Base-by-base conservation (phyloP, 169 alveolate species). In the Eimeria necatrix region DNA sequence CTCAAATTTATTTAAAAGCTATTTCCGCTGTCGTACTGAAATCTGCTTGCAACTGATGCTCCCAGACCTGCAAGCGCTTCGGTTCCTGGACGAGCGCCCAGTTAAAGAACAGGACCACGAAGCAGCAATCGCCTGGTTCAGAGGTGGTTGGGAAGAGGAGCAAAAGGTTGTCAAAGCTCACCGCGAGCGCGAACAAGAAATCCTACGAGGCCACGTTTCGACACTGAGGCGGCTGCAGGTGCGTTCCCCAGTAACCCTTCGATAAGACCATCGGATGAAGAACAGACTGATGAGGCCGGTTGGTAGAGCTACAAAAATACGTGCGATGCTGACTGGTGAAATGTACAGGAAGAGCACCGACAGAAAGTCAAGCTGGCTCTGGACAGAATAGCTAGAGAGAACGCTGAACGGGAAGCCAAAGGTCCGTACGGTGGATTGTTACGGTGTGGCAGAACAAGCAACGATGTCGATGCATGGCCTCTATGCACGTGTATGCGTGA, bases 31-130 rank as follows among this genome's bases (percentile, higher is more conserved):
- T 10, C 12, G 20, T 56, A 56, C 68, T 56, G 20, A 10, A 56
- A 10, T 12, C 68, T 56, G 68, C 22, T 56, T 56, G 68, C 68
- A 12, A 32, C 41, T 32, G 20, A 52, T 80, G 22, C 41, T 49
- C 51, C 10, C 81, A 91, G 96, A 93, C 78, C 93, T 98, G 46
- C 97, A 97, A 22, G 95, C 95, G 51, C 95, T 98, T 74, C 97
- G 96, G 93, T 98, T 96, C 94, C 95, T 98, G 46, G 99, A 98
- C 93, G 99, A 98, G 89, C 95, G 98, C 70, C 99, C 99, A 10
- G 97, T 98, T 41, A 97, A 98, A 89, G 97, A 96, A 22, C 98
- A 97, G 84, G 99, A 98, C 81, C 97, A 98, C 96, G 96, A 98
- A 92, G 97, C 96, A 76, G 98, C 98, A n/a, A 97, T 97, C 56